Evolutionary conservation across 2,329 filamentous ascomycete genomes (phyloP).

Genomic region (Fusarium pilosicola): DNA sequence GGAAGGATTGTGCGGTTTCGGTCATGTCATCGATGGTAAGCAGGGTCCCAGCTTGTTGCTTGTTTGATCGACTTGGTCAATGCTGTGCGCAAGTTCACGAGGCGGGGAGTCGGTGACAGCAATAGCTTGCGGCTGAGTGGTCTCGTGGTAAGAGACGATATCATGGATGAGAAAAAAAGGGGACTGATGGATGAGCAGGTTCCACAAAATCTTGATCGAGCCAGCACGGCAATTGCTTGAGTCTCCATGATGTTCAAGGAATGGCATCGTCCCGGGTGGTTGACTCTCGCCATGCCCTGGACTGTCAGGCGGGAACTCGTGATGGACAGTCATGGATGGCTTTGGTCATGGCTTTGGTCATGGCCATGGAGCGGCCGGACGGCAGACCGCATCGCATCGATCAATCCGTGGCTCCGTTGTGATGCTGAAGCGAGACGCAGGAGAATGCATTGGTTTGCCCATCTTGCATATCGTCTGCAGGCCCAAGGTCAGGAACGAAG

Average conservation of each 20-base stretch:
- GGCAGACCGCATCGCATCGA: constrained; percentile 19
- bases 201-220: constrained; percentile 24
- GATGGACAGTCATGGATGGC: neutral
- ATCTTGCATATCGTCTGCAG: constrained; percentile 36
- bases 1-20: constrained; percentile 8
- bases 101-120: constrained; percentile 28
- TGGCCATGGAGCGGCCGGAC: neutral
- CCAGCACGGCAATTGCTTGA: constrained; percentile 8
- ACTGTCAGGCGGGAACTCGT: neutral
- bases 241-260: neutral
- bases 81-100: constrained; percentile 20
- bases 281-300: neutral
- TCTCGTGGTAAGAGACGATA: constrained; percentile 23
- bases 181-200: constrained; percentile 14
- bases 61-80: constrained; percentile 31
- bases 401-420: constrained; percentile 21
- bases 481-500: constrained; percentile 36
- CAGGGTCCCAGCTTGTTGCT: constrained; percentile 16
- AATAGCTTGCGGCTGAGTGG: constrained; percentile 30
- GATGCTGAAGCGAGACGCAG: constrained; percentile 44
- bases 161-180: constrained; percentile 13
- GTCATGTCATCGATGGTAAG: constrained; percentile 9
- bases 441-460: constrained; percentile 34
- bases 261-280: constrained; percentile 10
- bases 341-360: neutral